Evolutionary conservation across 345 rosid genomes (phyloP).

Genomic region (Euphorbia pulcherrima): DNA sequence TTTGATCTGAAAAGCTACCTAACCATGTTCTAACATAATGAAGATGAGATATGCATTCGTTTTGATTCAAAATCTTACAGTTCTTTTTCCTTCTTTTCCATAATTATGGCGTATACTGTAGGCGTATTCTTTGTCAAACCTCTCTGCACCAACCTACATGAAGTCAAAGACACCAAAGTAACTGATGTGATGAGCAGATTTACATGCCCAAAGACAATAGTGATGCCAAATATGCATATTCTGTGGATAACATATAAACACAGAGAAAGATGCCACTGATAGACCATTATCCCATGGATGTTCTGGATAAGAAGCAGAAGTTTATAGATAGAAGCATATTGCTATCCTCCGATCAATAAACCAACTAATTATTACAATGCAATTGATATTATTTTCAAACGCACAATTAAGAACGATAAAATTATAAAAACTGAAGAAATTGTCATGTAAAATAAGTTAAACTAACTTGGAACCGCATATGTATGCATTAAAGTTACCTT

Average conservation of each 20-base stretch:
- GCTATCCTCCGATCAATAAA: not conserved
- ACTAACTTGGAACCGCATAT: not conserved
- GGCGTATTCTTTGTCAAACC: slow-evolving; percentile 88
- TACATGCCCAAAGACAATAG: not conserved
- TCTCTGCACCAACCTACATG: slow-evolving; percentile 74
- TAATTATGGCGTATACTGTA: slow-evolving; percentile 83
- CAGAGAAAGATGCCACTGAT: not conserved
- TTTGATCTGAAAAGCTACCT: not conserved
- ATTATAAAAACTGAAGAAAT: not conserved
- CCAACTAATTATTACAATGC: not conserved
- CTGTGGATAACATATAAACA: not conserved
- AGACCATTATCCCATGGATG: not conserved
- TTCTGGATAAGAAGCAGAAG: not conserved
- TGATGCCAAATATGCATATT: not conserved
- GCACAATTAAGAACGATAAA: not conserved
- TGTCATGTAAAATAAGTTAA: not conserved
- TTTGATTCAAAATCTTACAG: slow-evolving; percentile 44
- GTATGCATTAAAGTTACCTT: slow-evolving; percentile 43
- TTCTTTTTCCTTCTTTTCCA: slow-evolving; percentile 94
- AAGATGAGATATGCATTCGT: not conserved
- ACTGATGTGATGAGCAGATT: not conserved
- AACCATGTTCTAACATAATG: slow-evolving; percentile 3
- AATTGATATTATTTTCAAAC: not conserved
- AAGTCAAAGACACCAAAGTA: not conserved
- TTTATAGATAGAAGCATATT: not conserved